Base-by-base conservation (phyloP, 371 early-diverging fungal species). In the Astathelohania contejeani region DNA sequence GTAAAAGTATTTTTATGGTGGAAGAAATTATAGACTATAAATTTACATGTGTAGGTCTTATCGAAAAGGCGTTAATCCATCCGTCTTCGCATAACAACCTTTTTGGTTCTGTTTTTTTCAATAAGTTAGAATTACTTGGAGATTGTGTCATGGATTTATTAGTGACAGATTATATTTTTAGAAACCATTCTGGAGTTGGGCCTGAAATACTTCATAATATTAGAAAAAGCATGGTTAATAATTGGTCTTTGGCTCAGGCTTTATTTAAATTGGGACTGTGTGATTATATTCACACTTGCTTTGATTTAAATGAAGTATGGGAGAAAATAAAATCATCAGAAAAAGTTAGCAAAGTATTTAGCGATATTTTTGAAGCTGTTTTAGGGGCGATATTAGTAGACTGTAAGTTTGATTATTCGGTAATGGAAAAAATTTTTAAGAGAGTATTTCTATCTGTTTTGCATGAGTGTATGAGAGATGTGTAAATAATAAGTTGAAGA, bases 21-120 rank as follows among this genome's bases (percentile, higher is more conserved):
- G 57, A 64, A 42, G 12, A 47, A 28, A 60, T 57, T 7, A 23
- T 68, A n/a, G 24, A 43, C 18, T 65, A 68, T 46, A 50, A 46
- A 27, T 68, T 65, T 40, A 57, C 32, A 35, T 55, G 65, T 43
- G 39, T 24, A 28, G 61, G 62, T 10, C 35, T 56, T 2, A 16
- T 68, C 20, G 69, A 68, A 32, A 68, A 53, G 43, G 69, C 64
- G 2, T 10, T 65, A 25, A 60, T 68, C n/a, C 68, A 67, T 56
- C 64, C 65, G 7, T 60, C 60, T 14, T 53, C 14, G 25, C 20
- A 39, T 16, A 38, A 47, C 25, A 67, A 58, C 14, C 24, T 60
- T 4, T 55, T 65, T 46, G 58, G 53, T 2, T 47, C 58, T 10
- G 29, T 28, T 14, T n/a, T 25, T 44, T 68, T 65, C 32, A 29